These are phyloP conservation scores for Xerocomus alliaceus DNA, from an alignment of 1,284 basidiomycete species.

Conservation along the genomic window DNA sequence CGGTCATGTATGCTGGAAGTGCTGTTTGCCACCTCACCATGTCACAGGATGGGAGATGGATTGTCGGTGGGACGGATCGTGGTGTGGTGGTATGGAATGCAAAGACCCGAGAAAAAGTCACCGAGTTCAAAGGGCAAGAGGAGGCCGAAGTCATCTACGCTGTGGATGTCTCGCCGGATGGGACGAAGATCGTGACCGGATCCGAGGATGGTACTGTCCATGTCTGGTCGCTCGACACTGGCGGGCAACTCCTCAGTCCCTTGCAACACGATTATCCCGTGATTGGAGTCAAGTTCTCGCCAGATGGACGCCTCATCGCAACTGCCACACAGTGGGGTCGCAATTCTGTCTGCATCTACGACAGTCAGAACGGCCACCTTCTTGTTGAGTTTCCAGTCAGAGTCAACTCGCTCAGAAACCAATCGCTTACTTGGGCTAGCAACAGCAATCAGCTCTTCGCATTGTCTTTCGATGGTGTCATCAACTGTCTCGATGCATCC, in stretches of 20 bases:
- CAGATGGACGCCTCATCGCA: neutral
- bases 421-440: neutral
- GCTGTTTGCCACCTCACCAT: neutral
- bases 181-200: neutral
- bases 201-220: neutral
- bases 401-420: neutral
- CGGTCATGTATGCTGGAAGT: no score
- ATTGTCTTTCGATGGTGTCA: neutral
- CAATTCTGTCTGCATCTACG: neutral
- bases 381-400: neutral
- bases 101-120: no score
- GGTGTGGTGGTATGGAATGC: no score
- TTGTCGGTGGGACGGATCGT: neutral
- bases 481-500: neutral
- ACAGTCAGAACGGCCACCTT: neutral
- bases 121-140: no score
- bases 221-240: neutral
- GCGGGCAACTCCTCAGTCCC: neutral
- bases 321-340: neutral
- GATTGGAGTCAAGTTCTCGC: neutral
- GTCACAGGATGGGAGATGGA: neutral
- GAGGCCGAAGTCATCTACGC: neutral
- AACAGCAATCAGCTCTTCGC: neutral
- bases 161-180: neutral
- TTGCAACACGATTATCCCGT: neutral